Percentiles rank a stretch among this genome's conserved stretches.
Evolutionary conservation across 495 filamentous ascomycete species (phyloP).

Genomic region (Stereocaulon alpinum): DNA sequence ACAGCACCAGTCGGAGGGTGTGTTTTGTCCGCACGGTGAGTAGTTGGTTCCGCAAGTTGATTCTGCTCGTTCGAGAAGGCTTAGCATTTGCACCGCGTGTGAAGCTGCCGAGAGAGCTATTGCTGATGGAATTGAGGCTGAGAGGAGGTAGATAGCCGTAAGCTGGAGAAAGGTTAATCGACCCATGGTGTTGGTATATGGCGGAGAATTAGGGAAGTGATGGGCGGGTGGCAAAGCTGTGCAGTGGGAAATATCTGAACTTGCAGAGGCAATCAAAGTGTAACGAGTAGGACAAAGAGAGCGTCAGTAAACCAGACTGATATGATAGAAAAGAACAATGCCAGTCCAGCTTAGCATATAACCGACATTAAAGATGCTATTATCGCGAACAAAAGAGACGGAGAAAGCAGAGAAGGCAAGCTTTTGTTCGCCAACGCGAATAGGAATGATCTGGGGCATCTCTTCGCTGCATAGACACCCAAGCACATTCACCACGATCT

Average conservation of each 20-base stretch:
- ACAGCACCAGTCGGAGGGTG: constrained; percentile 73
- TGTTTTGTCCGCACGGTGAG: constrained; percentile 40
- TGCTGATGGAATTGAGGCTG: constrained; percentile 19
- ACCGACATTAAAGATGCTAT: constrained; percentile 4
- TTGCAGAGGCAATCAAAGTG: not conserved
- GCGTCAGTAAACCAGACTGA: constrained; percentile 2
- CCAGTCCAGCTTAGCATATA: constrained; percentile 16
- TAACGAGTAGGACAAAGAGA: constrained; percentile 12
- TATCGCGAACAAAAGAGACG: constrained; percentile 4
- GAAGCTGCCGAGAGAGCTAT: constrained; percentile 21
- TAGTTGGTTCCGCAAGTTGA: constrained; percentile 38
- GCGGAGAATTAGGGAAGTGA: not conserved
- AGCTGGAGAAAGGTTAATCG: constrained; percentile 22
- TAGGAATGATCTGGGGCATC: not conserved
- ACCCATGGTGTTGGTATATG: constrained; percentile 11
- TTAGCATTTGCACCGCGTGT: constrained; percentile 26
- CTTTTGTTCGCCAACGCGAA: constrained; percentile 4
- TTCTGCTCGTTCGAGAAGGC: constrained; percentile 28
- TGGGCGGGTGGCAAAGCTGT: not conserved
- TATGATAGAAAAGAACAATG: constrained; percentile 14
- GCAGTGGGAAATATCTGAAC: not conserved
- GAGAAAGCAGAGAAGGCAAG: constrained; percentile 2
- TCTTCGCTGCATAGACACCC: not conserved
- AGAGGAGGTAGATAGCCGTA: constrained; percentile 25
- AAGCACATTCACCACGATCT: not conserved